A percentile compares a stretch with the other conserved stretches of the same genome.
These are phyloP conservation scores for Alternaria brassicicola DNA, from an alignment of 2,329 filamentous ascomycete species.

Conservation along the genomic window DNA sequence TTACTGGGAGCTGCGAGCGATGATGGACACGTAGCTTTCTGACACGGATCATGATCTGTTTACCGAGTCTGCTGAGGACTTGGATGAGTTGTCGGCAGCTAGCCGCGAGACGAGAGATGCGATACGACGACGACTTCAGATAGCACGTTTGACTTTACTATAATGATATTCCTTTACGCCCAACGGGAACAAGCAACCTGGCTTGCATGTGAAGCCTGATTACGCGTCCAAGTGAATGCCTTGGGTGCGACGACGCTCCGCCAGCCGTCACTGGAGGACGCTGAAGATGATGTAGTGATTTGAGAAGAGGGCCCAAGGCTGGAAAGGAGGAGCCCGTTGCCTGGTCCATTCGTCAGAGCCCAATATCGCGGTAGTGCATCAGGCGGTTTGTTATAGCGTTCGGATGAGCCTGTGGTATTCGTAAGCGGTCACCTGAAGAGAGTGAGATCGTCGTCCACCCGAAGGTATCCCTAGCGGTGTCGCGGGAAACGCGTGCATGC, in stretches of 20 bases:
- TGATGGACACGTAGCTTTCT: neutral
- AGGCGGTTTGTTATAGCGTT: neutral
- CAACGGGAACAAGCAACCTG: neutral
- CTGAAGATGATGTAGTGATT: neutral
- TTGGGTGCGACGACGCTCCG: neutral
- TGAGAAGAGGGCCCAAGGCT: neutral
- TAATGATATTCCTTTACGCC: neutral
- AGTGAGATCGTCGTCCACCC: conserved; percentile 1
- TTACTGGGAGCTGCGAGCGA: neutral
- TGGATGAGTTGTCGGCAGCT: neutral
- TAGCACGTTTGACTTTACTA: neutral
- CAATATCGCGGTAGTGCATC: neutral
- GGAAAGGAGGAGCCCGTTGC: neutral
- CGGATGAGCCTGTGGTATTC: neutral
- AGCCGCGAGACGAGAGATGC: neutral
- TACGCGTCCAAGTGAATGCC: neutral
- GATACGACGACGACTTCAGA: neutral
- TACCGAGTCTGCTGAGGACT: neutral
- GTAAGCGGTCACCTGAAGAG: conserved; percentile 2
- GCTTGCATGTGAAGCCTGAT: neutral
- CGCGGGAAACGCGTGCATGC: neutral
- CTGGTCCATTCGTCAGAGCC: neutral
- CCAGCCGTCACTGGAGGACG: neutral
- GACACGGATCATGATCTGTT: neutral
- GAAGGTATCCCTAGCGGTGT: neutral